A percentile compares a stretch with the other conserved stretches of the same genome.
These are phyloP conservation scores for Leccinum angustisporum DNA, from an alignment of 1,284 basidiomycete species.

Conservation along the genomic window DNA sequence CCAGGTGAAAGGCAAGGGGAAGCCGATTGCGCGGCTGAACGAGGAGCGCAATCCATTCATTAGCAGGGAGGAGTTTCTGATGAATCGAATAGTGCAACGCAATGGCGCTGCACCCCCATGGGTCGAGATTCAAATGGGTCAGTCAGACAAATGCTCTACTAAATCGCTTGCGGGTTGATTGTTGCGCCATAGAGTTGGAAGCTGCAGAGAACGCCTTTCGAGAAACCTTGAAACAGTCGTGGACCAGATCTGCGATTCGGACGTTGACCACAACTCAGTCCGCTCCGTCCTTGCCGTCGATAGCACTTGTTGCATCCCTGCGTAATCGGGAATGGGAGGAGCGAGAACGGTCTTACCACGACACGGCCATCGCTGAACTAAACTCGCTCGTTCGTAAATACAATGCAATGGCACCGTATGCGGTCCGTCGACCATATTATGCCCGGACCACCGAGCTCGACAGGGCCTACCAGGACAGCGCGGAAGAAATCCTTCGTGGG, in stretches of 20 bases:
- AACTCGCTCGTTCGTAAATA: constrained; percentile 77
- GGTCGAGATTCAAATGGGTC: constrained; percentile 82
- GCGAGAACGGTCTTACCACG: constrained; percentile 71
- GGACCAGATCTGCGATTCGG: constrained; percentile 66
- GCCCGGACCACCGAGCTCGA: constrained; percentile 58
- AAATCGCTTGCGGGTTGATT: constrained; percentile 28
- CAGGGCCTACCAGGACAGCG: constrained; percentile 52
- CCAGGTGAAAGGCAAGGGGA: constrained; percentile 72
- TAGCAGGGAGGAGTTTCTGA: constrained; percentile 74
- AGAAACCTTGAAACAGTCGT: constrained; percentile 58
- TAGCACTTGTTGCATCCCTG: constrained; percentile 49
- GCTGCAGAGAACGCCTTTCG: constrained; percentile 62
- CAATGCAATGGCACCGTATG: constrained; percentile 77
- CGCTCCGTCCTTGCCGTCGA: constrained; percentile 37
- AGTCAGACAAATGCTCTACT: constrained; percentile 19
- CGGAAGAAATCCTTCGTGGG: constrained; percentile 50
- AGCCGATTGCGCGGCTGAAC: constrained; percentile 58
- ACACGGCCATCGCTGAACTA: constrained; percentile 65
- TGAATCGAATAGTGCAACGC: constrained; percentile 86
- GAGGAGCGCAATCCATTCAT: constrained; percentile 84
- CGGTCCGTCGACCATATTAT: constrained; percentile 64
- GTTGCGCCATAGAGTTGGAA: constrained; percentile 49
- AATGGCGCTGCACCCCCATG: constrained; percentile 89
- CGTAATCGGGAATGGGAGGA: constrained; percentile 76
- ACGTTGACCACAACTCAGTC: constrained; percentile 52